These are phyloP conservation scores for Claviceps fusiformis DNA, from an alignment of 2,329 filamentous ascomycete genomes.

Conservation along the genomic window DNA sequence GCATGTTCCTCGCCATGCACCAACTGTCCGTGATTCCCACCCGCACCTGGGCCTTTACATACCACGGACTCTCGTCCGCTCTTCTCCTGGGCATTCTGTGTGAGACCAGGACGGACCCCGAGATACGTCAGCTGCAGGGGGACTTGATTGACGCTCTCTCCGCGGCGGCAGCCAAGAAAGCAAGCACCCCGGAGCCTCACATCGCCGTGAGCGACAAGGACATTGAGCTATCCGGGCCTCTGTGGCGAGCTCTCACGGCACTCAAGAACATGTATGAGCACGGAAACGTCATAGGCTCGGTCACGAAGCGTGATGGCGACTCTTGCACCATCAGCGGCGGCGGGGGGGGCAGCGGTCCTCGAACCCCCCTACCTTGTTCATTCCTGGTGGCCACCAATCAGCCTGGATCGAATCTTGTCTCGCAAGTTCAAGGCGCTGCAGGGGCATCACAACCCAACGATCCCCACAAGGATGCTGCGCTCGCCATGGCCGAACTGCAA, in stretches of 20 bases:
- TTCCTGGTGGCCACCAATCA: conserved; percentile 12
- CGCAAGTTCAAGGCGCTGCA: conserved; percentile 14
- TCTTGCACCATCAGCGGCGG: conserved; percentile 22
- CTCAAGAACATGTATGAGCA: conserved; percentile 55
- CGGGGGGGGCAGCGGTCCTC: conserved; percentile 25
- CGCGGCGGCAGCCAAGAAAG: conserved; percentile 49
- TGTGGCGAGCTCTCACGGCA: conserved; percentile 46
- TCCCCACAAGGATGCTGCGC: conserved; percentile 46
- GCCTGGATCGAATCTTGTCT: conserved; percentile 11
- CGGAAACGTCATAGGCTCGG: conserved; percentile 39
- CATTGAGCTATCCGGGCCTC: conserved; percentile 47
- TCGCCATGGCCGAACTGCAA: conserved; percentile 54
- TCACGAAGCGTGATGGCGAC: conserved; percentile 35
- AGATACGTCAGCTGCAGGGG: conserved; percentile 49
- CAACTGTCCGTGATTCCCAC: conserved; percentile 53
- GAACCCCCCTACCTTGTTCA: conserved; percentile 24
- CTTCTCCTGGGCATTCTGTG: conserved; percentile 49
- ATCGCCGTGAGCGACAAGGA: conserved; percentile 43
- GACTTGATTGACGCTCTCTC: conserved; percentile 51
- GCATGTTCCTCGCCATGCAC: conserved; percentile 58
- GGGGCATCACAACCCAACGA: conserved; percentile 23
- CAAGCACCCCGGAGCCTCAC: conserved; percentile 37
- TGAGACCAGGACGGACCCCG: conserved; percentile 49
- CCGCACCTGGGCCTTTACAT: conserved; percentile 54
- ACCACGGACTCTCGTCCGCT: conserved; percentile 52